Evolutionary conservation across 495 filamentous ascomycete genomes (phyloP).

Genomic region (Niebla homalea): DNA sequence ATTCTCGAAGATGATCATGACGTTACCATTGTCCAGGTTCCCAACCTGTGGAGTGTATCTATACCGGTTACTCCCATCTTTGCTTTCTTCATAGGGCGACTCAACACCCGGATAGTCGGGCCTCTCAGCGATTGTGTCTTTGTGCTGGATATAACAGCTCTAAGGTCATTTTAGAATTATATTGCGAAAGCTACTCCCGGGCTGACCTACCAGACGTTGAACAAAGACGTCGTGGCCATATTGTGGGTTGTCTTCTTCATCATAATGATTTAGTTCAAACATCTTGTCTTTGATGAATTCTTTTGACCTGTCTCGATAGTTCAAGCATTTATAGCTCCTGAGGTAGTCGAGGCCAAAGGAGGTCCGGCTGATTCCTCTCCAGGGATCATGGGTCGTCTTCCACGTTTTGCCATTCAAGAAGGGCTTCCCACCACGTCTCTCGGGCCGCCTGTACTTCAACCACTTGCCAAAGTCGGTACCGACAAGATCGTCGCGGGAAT

Average conservation of each 20-base stretch:
- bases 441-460: slow-evolving; percentile 32
- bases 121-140: slow-evolving; percentile 16
- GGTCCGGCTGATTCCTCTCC: slow-evolving; percentile 34
- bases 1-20: slow-evolving; percentile 42
- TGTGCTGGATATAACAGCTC: slow-evolving; percentile 30
- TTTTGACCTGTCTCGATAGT: slow-evolving; percentile 7
- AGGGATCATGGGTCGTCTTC: slow-evolving; percentile 36
- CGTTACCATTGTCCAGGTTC: slow-evolving; percentile 36
- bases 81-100: slow-evolving; percentile 17
- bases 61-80: slow-evolving; percentile 5
- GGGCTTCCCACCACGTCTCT: slow-evolving; percentile 34
- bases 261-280: slow-evolving; percentile 37
- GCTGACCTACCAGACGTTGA: slow-evolving; percentile 22
- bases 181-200: background rate
- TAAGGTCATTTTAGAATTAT: background rate
- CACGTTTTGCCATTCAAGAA: slow-evolving; percentile 36
- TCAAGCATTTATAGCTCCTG: slow-evolving; percentile 23
- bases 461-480: slow-evolving; percentile 37
- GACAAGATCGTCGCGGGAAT: slow-evolving; percentile 29
- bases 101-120: slow-evolving; percentile 19
- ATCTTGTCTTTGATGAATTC: slow-evolving; percentile 21
- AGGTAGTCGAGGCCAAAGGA: slow-evolving; percentile 43
- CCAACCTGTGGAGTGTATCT: slow-evolving; percentile 18
- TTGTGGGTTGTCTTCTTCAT: slow-evolving; percentile 27
- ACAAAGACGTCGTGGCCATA: slow-evolving; percentile 32